Evolutionary conservation across 192 early-diverging fungal species (phyloP).

Genomic region (Chytriomyces confervae): DNA sequence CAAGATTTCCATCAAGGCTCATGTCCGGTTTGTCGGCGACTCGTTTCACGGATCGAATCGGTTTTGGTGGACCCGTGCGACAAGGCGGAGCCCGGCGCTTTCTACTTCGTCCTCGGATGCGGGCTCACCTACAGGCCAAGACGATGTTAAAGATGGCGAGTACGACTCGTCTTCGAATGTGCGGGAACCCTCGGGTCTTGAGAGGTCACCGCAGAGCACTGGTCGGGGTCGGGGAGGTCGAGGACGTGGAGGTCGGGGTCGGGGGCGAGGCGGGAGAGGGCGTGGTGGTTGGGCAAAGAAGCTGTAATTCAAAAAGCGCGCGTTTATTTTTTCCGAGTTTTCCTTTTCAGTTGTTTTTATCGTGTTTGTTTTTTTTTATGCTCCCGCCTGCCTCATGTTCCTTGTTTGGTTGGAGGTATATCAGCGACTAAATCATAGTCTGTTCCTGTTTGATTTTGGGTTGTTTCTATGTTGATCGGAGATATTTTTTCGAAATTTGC

Average conservation of each 20-base stretch:
- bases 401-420: too few relatives aligned
- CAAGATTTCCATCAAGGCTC: not conserved
- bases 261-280: not conserved
- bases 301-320: not conserved
- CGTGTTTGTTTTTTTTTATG: too few relatives aligned
- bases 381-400: too few relatives aligned
- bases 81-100: not conserved
- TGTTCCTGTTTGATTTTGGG: too few relatives aligned
- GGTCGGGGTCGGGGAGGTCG: not conserved
- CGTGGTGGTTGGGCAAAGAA: not conserved
- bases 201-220: not conserved
- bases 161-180: not conserved
- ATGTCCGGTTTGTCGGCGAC: conserved; percentile 13
- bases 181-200: not conserved
- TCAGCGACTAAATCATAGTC: too few relatives aligned
- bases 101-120: not conserved
- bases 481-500: too few relatives aligned
- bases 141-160: not conserved
- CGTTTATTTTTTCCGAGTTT: too few relatives aligned
- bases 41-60: not conserved
- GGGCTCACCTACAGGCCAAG: not conserved
- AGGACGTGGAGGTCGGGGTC: not conserved
- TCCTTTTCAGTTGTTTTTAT: too few relatives aligned
- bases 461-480: too few relatives aligned
- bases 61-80: conserved; percentile 8